Evolutionary conservation across 2,329 filamentous ascomycete species (phyloP).

Genomic region (Fusarium austroafricanum): DNA sequence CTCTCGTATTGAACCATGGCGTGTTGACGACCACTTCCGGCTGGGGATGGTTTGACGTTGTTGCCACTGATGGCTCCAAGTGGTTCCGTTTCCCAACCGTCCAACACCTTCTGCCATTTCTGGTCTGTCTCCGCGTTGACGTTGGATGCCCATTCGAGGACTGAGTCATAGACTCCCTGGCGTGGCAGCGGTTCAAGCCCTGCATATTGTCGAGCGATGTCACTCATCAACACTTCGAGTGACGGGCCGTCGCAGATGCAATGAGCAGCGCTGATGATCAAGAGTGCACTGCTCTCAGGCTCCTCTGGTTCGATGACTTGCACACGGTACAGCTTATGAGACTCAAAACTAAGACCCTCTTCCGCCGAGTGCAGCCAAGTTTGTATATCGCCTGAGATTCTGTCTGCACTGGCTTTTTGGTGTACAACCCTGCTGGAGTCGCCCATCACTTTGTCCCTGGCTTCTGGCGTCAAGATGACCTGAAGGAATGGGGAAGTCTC

Average conservation of each 20-base stretch:
- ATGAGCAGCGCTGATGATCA: slow-evolving; percentile 17
- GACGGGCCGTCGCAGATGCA: slow-evolving; percentile 28
- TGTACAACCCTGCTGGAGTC: not conserved
- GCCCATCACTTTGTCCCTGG: not conserved
- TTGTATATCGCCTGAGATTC: not conserved
- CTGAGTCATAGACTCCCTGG: not conserved
- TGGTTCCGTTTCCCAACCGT: slow-evolving; percentile 22
- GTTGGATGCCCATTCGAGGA: slow-evolving; percentile 3
- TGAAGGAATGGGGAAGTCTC: slow-evolving; percentile 10
- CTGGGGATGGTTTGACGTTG: not conserved
- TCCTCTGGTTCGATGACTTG: not conserved
- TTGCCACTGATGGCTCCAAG: slow-evolving; percentile 20
- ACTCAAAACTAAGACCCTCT: not conserved
- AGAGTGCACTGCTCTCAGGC: not conserved
- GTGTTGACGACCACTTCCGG: not conserved
- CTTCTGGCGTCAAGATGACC: not conserved
- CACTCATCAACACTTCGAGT: slow-evolving; percentile 14
- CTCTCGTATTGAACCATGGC: slow-evolving; percentile 8
- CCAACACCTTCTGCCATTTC: slow-evolving; percentile 1
- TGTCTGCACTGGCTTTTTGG: fast-evolving
- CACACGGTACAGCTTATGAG: not conserved
- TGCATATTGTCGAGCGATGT: slow-evolving; percentile 1
- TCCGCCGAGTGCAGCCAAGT: not conserved
- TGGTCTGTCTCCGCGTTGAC: not conserved
- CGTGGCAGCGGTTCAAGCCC: not conserved